Base-by-base conservation (phyloP, 176 grass and related monocot genomes). In the Raddia distichophylla region DNA sequence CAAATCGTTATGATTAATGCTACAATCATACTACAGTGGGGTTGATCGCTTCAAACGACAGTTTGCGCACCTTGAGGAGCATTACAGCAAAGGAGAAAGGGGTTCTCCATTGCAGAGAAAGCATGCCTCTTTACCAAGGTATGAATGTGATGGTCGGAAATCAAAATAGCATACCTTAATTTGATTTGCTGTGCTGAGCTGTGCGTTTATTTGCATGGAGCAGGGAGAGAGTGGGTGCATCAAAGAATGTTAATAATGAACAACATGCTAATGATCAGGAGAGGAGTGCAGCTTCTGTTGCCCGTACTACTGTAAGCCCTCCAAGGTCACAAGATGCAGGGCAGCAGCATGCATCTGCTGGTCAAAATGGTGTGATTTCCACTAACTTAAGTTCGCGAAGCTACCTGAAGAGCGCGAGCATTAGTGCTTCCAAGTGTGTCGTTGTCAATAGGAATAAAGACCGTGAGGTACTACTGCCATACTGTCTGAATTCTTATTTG, bases 11-110 rank as follows among this genome's bases (percentile, higher is more conserved):
- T 56, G 68, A 44, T 71, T 92, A 55, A 78, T 74, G 22, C 43
- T 69, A 74, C 62, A 71, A 63, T 56, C 66, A 78, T 66, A 46
- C 60, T 63, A 63, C 82, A 99, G 96, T 83, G 96, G 93, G 19
- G 91, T 99, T 71, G 96, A 99, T 74, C 92, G 96, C 60, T 99
- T 99, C 76, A 99, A 99, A 73, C 80, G 89, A 20, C 96, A 99
- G 54, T 99, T 99, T 91, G 96, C 96, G 3, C 91, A 99, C 85
- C 96, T 99, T 32, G 96, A 99, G 85, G 96, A 95, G 89, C 88
- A 98, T 81, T 95, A 95, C 74, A 92, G 93, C 72, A 99, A 91
- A 77, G 96, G 96, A 57, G 91, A 95, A 91, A 90, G 91, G 90
- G 92, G 93, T 76, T 93, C 89, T 68, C 96, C 96, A 43, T 87